Evolutionary conservation across 140 eudicot genomes (phyloP).

Genomic region (Flaveria floridana): DNA sequence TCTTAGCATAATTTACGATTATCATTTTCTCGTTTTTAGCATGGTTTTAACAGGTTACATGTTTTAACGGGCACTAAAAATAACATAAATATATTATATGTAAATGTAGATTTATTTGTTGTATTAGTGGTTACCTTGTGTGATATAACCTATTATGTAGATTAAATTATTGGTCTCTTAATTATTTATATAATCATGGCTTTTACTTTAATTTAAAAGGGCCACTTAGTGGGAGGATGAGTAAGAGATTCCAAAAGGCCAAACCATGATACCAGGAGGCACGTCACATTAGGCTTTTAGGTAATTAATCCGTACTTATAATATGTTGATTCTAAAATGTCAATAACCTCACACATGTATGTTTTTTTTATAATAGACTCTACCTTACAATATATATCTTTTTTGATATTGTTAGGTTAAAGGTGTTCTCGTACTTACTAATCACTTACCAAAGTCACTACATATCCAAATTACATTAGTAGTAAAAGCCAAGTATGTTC

Average conservation of each 20-base stretch:
- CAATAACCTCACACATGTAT: neutral
- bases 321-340: neutral
- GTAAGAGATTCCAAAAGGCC: slow-evolving; percentile 31
- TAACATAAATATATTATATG: too few species aligned
- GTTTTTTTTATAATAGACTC: neutral
- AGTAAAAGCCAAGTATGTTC: too few species aligned
- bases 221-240: slow-evolving; percentile 28
- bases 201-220: slow-evolving; percentile 15
- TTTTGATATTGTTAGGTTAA: neutral
- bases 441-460: slow-evolving; percentile 3
- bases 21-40: too few species aligned
- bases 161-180: neutral
- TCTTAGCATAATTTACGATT: too few species aligned
- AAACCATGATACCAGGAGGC: slow-evolving; percentile 26
- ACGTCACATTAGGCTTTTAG: slow-evolving; percentile 29
- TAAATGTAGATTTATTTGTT: neutral
- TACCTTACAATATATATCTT: neutral
- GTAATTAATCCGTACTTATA: slow-evolving; percentile 26
- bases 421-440: neutral
- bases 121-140: neutral
- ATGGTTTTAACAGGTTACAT: too few species aligned
- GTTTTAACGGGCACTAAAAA: too few species aligned
- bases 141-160: neutral
- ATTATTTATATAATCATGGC: slow-evolving; percentile 18
- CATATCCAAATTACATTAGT: neutral